phyloP scores from a whole-genome alignment of 164 flowering plant species.

The Amborella trichopoda region DNA sequence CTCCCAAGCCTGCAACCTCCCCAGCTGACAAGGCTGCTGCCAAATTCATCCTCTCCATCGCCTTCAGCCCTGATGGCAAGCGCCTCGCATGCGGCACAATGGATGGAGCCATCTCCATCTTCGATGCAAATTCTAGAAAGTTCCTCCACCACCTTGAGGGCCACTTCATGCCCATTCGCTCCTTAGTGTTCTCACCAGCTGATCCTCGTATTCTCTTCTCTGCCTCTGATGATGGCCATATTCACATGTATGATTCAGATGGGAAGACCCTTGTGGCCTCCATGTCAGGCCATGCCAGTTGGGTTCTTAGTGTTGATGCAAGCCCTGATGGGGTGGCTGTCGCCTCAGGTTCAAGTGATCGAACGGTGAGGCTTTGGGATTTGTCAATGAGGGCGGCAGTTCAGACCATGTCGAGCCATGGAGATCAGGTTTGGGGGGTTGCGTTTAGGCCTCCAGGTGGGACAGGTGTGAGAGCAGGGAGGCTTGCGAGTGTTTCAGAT shows the following conservation, averaged over 20 bases:
- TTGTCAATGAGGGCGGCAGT: slow-evolving; percentile 76
- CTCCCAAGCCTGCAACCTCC: slow-evolving; percentile 19
- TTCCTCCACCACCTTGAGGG: slow-evolving; percentile 93
- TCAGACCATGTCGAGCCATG: slow-evolving; percentile 82
- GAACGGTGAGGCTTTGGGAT: slow-evolving; percentile 91
- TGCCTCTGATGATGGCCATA: slow-evolving; percentile 79
- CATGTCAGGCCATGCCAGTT: slow-evolving; percentile 89
- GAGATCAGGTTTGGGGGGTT: slow-evolving; percentile 95
- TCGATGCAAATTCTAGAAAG: slow-evolving; percentile 70
- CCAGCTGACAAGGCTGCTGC: slow-evolving; percentile 65
- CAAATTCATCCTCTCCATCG: slow-evolving; percentile 96
- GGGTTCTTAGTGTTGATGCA: slow-evolving; percentile 91
- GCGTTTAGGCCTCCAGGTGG: slow-evolving; percentile 75
- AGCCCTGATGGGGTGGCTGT: slow-evolving; percentile 90
- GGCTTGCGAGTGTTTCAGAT: slow-evolving; percentile 93
- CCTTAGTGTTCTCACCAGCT: slow-evolving; percentile 68
- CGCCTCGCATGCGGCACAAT: slow-evolving; percentile 86
- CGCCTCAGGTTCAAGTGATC: slow-evolving; percentile 91
- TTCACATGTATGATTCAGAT: slow-evolving; percentile 84
- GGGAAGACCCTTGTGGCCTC: slow-evolving; percentile 65
- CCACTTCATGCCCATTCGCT: slow-evolving; percentile 91
- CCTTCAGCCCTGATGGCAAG: slow-evolving; percentile 87
- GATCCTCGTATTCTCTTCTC: slow-evolving; percentile 71
- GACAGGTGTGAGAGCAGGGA: slow-evolving; percentile 46
- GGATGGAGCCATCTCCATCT: slow-evolving; percentile 89